phyloP scores from a whole-genome alignment of 2,329 filamentous ascomycete species.

The Albophoma yamanashiensis region DNA sequence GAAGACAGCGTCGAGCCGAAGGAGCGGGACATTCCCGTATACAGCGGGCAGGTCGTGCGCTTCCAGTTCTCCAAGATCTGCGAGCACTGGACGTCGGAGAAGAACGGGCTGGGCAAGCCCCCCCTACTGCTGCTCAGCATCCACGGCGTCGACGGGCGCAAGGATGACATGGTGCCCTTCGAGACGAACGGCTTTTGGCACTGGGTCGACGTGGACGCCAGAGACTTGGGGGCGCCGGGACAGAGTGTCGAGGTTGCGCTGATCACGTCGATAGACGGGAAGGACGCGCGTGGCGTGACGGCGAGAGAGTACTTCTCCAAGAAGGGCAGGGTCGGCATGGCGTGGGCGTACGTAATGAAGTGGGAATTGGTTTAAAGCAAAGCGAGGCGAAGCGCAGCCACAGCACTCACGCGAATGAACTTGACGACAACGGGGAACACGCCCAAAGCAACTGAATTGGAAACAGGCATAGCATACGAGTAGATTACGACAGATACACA shows the following conservation, averaged over 20 bases:
- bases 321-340: slow-evolving; percentile 32
- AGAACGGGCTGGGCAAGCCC: slow-evolving; percentile 52
- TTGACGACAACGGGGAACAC: neutral
- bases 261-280: slow-evolving; percentile 38
- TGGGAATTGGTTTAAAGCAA: slow-evolving; percentile 36
- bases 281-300: slow-evolving; percentile 36
- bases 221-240: slow-evolving; percentile 56
- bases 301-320: slow-evolving; percentile 34
- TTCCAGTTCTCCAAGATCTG: slow-evolving; percentile 77
- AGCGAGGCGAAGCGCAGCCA: neutral
- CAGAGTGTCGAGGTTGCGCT: slow-evolving; percentile 56
- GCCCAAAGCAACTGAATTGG: neutral
- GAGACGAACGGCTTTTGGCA: slow-evolving; percentile 71
- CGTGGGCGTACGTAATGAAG: slow-evolving; percentile 30
- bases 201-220: slow-evolving; percentile 65
- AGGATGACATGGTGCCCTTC: slow-evolving; percentile 59
- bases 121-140: slow-evolving; percentile 62
- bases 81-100: slow-evolving; percentile 70
- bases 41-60: slow-evolving; percentile 47
- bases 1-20: slow-evolving; percentile 48
- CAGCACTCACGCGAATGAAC: neutral
- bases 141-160: slow-evolving; percentile 53
- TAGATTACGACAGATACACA: neutral
- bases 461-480: neutral
- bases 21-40: slow-evolving; percentile 43